Percentiles rank a stretch among this genome's conserved stretches.
Conservation (phyloP, 148 eudicot species). For the Rhododendron griersonianum region DNA sequence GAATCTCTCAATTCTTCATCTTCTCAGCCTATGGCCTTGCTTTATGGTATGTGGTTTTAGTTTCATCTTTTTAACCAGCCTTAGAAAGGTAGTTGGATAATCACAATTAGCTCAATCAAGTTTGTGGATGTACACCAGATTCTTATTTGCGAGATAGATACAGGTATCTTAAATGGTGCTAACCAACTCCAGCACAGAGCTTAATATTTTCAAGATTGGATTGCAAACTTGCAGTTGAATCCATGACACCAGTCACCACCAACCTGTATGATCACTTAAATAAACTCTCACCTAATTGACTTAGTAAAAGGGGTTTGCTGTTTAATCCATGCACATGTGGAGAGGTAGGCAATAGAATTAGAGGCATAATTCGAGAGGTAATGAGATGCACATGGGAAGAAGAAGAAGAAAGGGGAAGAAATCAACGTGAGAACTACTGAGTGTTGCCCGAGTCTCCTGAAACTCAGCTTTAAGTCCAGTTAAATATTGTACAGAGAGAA, state of each 20-base stretch:
- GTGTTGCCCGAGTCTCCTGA: background rate
- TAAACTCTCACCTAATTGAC: background rate
- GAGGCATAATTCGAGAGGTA: too few relatives aligned
- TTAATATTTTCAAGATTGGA: background rate
- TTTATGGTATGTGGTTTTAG: constrained; percentile 54
- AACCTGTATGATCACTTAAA: background rate
- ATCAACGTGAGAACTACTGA: background rate
- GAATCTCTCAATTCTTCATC: constrained; percentile 93
- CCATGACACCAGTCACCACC: background rate
- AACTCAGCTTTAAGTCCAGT: background rate
- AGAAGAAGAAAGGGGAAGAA: background rate
- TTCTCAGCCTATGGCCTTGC: constrained; percentile 95
- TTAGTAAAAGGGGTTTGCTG: background rate
- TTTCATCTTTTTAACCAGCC: background rate
- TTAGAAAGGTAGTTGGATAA: background rate
- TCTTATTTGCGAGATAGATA: background rate
- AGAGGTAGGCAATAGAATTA: too few relatives aligned
- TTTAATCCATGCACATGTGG: too few relatives aligned
- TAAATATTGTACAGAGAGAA: background rate
- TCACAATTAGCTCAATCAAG: background rate
- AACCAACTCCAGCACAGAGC: background rate
- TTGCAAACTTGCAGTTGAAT: background rate
- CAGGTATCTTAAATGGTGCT: background rate
- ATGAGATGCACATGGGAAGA: background rate
- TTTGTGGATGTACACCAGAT: background rate